Evolutionary conservation across 1,139 yeast genomes (phyloP), one percentile per base, ranked within the genome.

Genomic region (Candida frijolesensis): DNA sequence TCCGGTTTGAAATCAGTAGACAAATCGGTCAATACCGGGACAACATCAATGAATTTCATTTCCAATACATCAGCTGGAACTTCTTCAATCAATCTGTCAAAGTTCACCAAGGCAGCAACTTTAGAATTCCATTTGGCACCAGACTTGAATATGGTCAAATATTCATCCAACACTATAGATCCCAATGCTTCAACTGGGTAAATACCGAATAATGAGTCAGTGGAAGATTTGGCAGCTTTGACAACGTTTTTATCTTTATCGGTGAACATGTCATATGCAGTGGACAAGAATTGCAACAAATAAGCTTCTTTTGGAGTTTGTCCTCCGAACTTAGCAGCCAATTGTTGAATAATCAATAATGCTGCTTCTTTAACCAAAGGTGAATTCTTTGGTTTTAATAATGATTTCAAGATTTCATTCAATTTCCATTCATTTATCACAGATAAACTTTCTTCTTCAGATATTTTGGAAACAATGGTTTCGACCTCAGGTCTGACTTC

Each of bases 1-100:
- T 94, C 99, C 1, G 97, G 97, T 74, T 94, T 94, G 79, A 94
- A 90, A 70, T 94, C 99, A 53, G 96, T 94, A 58, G 96, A 83
- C 70, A 87, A 81, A 68, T 89, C 96, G 42, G 96, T 89, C 61
- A 94, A 79, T 8, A 88, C 81, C 25, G 99, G 99, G 27, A 94
- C 83, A 9, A 89, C 82, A 52, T 80, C 82, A 54, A 86, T 83
- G 69, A 94, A 92, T 59, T 85, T 83, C 64, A 86, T 71, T 70
- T 94, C 97, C 61, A 94, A 74, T 60, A 89, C 77, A 71, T 94
- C 98, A 42, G 87, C 83, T 49, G 97, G 96, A 45, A 88, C 85
- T 46, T 88, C 91, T 52, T 83, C 89, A 52, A 89, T 78, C 51
- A 92, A 78, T 63, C 79, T 85, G 64, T 90, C 96, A 50, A 91